Evolutionary conservation across 768 basidiomycete species (phyloP), one percentile per base, ranked within the genome.

Genomic region (Termitomyces sp.): DNA sequence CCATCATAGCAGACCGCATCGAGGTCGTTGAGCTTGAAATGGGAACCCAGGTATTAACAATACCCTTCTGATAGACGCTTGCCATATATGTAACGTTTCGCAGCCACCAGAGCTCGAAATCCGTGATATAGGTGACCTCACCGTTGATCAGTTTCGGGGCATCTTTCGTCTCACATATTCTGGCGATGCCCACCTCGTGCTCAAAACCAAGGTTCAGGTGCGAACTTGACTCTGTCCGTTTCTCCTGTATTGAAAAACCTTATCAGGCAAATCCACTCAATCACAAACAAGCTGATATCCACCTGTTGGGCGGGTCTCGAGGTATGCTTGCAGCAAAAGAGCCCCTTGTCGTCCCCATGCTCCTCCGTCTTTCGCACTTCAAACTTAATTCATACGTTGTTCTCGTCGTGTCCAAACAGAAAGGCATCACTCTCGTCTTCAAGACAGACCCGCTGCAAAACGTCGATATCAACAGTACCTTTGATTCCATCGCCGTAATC

Each of bases 21-120:
- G 94, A 98, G 71, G 97, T 99, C 31, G 91, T 97, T 54, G 97
- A 98, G 70, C 77, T 99, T n/a, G 90, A 98, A 73, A 98, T 99
- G 97, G 97, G 97, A 37, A 93, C 91, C 2, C 89, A 96, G 79
- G 95, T 94, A 59, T n/a, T 55, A 33, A 33, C 24, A 56, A 29
- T 24, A 57, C 28, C 12, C 20, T 56, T 29, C 4, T 34, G 56
- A n/a, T 36, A 47, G 36, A 24, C 47, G 20, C 44, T 26, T 47
- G 28, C 37, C 41, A 54, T 34, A 51, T 58, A 54, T 52, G 51
- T 49, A 51, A 60, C 33, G 1, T 22, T 53, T n/a, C 26, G 5
- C 64, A 98, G 94, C 96, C 97, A 12, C 97, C 97, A 47, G 96
- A 98, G 62, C 81, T 99, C 18, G 94, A 98, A 72, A 90, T 99